Conservation (phyloP, 2,329 filamentous ascomycete species). For the Thermothelomyces thermophilus region DNA sequence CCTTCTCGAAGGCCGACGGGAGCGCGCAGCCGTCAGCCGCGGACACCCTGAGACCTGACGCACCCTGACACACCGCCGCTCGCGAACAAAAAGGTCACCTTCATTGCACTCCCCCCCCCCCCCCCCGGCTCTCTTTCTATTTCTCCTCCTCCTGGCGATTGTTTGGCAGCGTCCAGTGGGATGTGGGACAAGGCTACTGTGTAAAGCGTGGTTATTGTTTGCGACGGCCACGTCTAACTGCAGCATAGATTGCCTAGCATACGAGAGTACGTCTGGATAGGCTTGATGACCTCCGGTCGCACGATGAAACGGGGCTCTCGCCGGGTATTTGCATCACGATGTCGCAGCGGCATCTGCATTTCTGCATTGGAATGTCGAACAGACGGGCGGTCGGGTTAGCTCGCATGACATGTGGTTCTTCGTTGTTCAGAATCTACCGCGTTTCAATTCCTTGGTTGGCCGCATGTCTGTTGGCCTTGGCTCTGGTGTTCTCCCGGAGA, state of each 20-base stretch:
- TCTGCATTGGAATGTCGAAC: slow-evolving; percentile 9
- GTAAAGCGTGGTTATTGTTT: slow-evolving; percentile 9
- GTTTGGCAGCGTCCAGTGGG: neutral
- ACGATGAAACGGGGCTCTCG: slow-evolving; percentile 9
- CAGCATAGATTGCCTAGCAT: slow-evolving; percentile 21
- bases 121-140: neutral
- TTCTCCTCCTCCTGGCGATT: neutral
- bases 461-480: slow-evolving; percentile 5
- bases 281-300: slow-evolving; percentile 5
- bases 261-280: slow-evolving; percentile 13
- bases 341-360: slow-evolving; percentile 12
- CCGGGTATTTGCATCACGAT: slow-evolving; percentile 13
- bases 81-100: neutral
- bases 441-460: slow-evolving; percentile 1
- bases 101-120: neutral
- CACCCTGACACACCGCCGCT: slow-evolving; percentile 13
- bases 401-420: slow-evolving; percentile 10
- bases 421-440: neutral
- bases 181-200: slow-evolving; percentile 12
- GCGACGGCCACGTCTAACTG: slow-evolving; percentile 17
- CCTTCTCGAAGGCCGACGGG: slow-evolving; percentile 25
- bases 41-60: slow-evolving; percentile 4
- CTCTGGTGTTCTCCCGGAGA: slow-evolving; percentile 1
- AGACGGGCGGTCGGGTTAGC: slow-evolving; percentile 6
- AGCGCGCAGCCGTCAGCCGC: slow-evolving; percentile 17